These are phyloP conservation scores for Colletotrichum paranaense DNA, from an alignment of 2,329 filamentous ascomycete genomes.

Conservation along the genomic window DNA sequence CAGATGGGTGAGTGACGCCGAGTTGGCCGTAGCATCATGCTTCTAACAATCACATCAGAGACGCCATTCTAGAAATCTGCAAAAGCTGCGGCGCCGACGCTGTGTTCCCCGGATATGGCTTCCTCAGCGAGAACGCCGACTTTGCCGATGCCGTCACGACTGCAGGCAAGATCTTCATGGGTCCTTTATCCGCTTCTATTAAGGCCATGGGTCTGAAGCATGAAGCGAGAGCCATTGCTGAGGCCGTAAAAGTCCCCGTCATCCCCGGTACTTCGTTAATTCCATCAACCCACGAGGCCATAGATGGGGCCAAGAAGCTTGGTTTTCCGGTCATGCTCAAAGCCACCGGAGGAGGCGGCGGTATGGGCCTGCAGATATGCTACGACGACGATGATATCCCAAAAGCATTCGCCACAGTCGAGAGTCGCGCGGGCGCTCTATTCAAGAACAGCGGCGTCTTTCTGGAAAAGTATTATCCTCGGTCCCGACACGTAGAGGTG, in stretches of 20 bases:
- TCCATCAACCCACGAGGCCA: constrained; percentile 59
- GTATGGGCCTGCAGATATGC: constrained; percentile 72
- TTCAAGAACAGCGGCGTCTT: constrained; percentile 73
- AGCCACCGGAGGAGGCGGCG: constrained; percentile 71
- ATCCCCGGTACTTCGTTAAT: constrained; percentile 49
- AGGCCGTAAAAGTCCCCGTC: constrained; percentile 52
- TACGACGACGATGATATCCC: constrained; percentile 60
- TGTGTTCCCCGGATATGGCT: constrained; percentile 74
- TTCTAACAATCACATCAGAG: neutral
- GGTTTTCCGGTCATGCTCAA: constrained; percentile 65
- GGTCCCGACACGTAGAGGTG: constrained; percentile 56
- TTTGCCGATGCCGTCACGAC: constrained; percentile 65
- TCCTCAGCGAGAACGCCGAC: constrained; percentile 70
- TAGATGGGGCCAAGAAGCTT: constrained; percentile 51
- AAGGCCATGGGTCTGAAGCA: constrained; percentile 70
- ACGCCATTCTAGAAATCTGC: constrained; percentile 41
- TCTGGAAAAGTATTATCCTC: constrained; percentile 71
- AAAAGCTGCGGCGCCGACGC: constrained; percentile 59
- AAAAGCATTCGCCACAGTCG: constrained; percentile 64
- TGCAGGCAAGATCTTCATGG: constrained; percentile 68
- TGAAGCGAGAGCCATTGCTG: constrained; percentile 49
- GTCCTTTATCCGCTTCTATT: constrained; percentile 64
- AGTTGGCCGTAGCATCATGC: neutral
- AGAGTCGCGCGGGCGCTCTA: constrained; percentile 64
- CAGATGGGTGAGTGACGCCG: neutral